Percentiles rank a stretch among this genome's conserved stretches.
Evolutionary conservation across 2,329 filamentous ascomycete genomes (phyloP).

Genomic region (Ceratocystis destructans): DNA sequence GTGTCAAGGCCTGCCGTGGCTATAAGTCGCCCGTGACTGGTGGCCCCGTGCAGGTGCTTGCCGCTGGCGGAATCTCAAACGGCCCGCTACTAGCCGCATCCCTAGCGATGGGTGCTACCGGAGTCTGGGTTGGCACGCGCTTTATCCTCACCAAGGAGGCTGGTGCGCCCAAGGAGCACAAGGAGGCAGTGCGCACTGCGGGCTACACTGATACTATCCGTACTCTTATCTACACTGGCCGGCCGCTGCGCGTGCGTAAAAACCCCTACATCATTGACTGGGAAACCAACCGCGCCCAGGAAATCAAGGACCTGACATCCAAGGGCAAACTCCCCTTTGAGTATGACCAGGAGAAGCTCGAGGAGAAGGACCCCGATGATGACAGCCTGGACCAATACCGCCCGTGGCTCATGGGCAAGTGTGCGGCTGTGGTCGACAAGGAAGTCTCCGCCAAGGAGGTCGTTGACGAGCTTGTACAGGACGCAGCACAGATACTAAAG

Average conservation of each 20-base stretch:
- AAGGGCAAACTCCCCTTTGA: conserved; percentile 91
- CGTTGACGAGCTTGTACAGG: conserved; percentile 82
- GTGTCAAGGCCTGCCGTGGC: conserved; percentile 66
- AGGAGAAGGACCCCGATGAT: conserved; percentile 55
- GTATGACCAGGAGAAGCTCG: conserved; percentile 76
- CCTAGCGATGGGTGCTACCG: conserved; percentile 81
- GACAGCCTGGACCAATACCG: conserved; percentile 84
- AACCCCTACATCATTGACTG: conserved; percentile 93
- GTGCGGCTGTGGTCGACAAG: conserved; percentile 83
- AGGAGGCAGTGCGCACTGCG: conserved; percentile 84
- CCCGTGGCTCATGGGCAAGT: conserved; percentile 94
- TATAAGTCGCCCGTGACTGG: conserved; percentile 79
- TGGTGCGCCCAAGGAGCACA: conserved; percentile 82
- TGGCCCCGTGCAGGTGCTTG: conserved; percentile 76
- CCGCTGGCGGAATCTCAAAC: conserved; percentile 87
- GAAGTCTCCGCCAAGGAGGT: conserved; percentile 82
- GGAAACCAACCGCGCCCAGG: conserved; percentile 77
- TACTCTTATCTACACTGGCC: conserved; percentile 97
- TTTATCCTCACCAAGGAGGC: conserved; percentile 93
- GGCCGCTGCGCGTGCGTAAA: conserved; percentile 81
- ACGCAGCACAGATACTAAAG: conserved; percentile 59
- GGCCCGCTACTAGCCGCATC: conserved; percentile 80
- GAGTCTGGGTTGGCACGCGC: conserved; percentile 92
- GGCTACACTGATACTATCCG: conserved; percentile 91
- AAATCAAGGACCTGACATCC: conserved; percentile 83